These are phyloP conservation scores for Primulina huaijiensis DNA, from an alignment of 257 asterid genomes.

Conservation along the genomic window DNA sequence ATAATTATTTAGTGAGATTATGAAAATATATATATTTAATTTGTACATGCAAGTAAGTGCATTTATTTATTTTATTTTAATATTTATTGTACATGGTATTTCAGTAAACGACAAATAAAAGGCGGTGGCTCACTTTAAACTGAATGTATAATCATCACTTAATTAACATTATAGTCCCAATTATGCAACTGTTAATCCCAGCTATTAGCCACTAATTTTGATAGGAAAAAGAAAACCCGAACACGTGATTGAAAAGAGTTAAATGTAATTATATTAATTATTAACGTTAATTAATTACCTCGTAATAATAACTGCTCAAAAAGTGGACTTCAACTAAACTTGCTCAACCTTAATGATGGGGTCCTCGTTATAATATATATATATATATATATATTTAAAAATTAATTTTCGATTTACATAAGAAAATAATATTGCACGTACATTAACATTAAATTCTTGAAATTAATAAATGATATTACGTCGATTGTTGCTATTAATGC, in stretches of 20 bases:
- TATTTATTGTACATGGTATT: neutral
- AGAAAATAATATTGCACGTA: too few species aligned
- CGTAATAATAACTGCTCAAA: neutral
- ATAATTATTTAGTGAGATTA: too few species aligned
- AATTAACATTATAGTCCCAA: constrained; percentile 11
- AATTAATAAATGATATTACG: too few species aligned
- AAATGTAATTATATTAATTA: neutral
- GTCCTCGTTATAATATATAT: neutral
- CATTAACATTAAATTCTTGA: too few species aligned
- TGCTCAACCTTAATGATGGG: neutral
- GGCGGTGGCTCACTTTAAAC: neutral
- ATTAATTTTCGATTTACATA: too few species aligned
- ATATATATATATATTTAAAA: too few species aligned
- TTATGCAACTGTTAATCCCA: constrained; percentile 20
- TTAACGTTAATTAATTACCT: constrained; percentile 16
- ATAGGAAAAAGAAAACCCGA: constrained; percentile 5
- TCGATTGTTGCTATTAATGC: too few species aligned
- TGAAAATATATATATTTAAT: too few species aligned
- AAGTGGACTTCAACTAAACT: neutral
- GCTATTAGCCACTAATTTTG: constrained; percentile 19
- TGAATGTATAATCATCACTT: constrained; percentile 19
- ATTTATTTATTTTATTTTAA: too few species aligned
- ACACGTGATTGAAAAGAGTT: constrained; percentile 25
- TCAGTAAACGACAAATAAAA: neutral
- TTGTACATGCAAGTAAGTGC: too few species aligned